Conservation (phyloP, 2,329 filamentous ascomycete genomes). For the Paecilomyces dactylethromorphus region DNA sequence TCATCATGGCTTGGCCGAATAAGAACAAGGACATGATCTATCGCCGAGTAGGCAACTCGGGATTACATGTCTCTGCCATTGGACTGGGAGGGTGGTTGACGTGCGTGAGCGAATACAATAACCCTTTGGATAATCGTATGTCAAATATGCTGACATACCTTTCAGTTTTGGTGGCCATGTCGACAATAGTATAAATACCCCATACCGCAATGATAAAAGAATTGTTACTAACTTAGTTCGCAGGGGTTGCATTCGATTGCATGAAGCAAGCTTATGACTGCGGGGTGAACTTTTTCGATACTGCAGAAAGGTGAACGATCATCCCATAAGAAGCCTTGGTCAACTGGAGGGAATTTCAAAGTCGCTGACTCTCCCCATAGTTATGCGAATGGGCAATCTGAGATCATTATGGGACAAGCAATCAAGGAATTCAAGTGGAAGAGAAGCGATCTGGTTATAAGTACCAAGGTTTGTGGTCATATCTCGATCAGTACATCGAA, state of each 20-base stretch:
- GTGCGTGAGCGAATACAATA: conserved; percentile 39
- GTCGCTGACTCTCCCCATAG: background rate
- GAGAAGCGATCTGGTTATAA: conserved; percentile 51
- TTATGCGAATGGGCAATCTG: conserved; percentile 46
- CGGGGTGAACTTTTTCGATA: conserved; percentile 54
- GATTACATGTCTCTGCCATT: conserved; percentile 67
- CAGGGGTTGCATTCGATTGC: conserved; percentile 26
- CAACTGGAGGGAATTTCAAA: background rate
- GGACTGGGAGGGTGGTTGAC: conserved; percentile 59
- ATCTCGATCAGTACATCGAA: background rate
- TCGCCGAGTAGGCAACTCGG: conserved; percentile 63
- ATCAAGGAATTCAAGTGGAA: conserved; percentile 54
- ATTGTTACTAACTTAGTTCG: conserved; percentile 13
- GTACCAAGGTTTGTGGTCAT: conserved; percentile 41
- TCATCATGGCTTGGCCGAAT: background rate
- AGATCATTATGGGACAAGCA: conserved; percentile 49
- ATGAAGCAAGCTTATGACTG: conserved; percentile 50
- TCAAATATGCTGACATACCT: background rate
- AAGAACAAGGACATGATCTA: conserved; percentile 52
- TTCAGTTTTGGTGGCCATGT: conserved; percentile 52
- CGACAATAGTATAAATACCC: conserved; percentile 47
- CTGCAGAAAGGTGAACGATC: conserved; percentile 40
- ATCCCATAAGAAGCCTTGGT: background rate
- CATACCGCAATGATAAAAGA: background rate
- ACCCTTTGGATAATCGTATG: background rate